Evolutionary conservation across 345 rosid species (phyloP), one percentile per base, ranked within the genome.

Genomic region (Lepidium didymum): DNA sequence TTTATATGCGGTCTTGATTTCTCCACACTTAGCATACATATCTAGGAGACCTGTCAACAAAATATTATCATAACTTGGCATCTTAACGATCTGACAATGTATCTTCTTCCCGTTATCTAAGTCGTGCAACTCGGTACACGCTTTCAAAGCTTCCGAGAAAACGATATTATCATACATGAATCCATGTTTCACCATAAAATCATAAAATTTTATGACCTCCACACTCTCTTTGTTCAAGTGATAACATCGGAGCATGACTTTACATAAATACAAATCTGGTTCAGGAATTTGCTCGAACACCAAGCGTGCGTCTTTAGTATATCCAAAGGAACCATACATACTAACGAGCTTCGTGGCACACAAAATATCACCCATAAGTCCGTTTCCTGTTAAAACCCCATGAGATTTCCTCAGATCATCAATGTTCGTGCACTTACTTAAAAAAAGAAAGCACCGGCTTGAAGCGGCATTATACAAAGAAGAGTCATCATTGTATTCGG

Each of bases 11-110:
- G 50, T 81, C 62, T 68, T 40, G 19, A 84, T 62, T 14, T 76
- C 78, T 16, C 89, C 78, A 35, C 91, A 82, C 77, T 90, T 88
- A 6, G 89, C 86, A 63, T 93, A 93, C 98, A 93, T 80, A 76
- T 87, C 91, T 10, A 88, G 72, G 27, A 93, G 88, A 70, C 90
- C 92, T 8, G 85, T 77, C 64, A 82, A 82, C 70, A 84, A 85
- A 60, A 85, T 81, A 68, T 80, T 66, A 65, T 87, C 96, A 1
- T 62, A 80, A 56, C 73, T 58, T 23, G 86, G 92, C 25, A 67
- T 64, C 74, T 86, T 89, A 49, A 90, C 43, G 18, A 87, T 68
- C 11, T 79, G 80, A 4, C 87, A 81, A 64, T 90, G 97, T 51
- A 90, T 69, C 76, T 83, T 83, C 73, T 79, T 75, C 21, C 97